These are phyloP conservation scores for Casuarina equisetifolia DNA, from an alignment of 306 rosid species.

Conservation along the genomic window DNA sequence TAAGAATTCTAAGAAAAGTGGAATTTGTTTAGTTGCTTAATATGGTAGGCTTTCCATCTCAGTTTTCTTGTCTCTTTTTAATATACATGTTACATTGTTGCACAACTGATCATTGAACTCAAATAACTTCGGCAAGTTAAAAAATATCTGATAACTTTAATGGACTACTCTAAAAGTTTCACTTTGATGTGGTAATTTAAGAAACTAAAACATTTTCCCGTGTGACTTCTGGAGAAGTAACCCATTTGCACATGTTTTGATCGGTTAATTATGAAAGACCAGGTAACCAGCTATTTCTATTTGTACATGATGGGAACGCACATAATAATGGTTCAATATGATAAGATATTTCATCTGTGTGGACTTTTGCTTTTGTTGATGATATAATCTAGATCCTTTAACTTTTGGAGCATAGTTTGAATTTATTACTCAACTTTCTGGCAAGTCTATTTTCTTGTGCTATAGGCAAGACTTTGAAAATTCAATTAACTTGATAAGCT, in stretches of 20 bases:
- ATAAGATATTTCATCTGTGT: neutral
- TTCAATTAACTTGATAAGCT: slow-evolving; percentile 22
- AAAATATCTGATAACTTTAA: too few species aligned
- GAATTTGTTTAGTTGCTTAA: neutral
- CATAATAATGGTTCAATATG: neutral
- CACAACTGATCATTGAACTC: too few species aligned
- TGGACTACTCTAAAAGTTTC: too few species aligned
- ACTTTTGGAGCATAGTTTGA: slow-evolving; percentile 2
- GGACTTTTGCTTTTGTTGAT: slow-evolving; percentile 4
- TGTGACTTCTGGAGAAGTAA: too few species aligned
- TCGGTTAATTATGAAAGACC: neutral
- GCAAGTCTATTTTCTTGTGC: slow-evolving; percentile 10
- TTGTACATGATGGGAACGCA: neutral
- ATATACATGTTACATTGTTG: neutral
- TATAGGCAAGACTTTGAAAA: neutral
- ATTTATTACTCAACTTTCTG: neutral
- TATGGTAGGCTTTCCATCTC: neutral
- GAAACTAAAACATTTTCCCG: too few species aligned
- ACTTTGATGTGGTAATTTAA: too few species aligned
- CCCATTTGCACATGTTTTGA: neutral
- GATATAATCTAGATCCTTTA: neutral
- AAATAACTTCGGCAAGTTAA: too few species aligned
- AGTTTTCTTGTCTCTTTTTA: neutral
- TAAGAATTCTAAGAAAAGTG: neutral
- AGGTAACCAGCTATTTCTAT: neutral